Evolutionary conservation across 257 asterid genomes (phyloP).

Genomic region (Knoxia roxburghii): DNA sequence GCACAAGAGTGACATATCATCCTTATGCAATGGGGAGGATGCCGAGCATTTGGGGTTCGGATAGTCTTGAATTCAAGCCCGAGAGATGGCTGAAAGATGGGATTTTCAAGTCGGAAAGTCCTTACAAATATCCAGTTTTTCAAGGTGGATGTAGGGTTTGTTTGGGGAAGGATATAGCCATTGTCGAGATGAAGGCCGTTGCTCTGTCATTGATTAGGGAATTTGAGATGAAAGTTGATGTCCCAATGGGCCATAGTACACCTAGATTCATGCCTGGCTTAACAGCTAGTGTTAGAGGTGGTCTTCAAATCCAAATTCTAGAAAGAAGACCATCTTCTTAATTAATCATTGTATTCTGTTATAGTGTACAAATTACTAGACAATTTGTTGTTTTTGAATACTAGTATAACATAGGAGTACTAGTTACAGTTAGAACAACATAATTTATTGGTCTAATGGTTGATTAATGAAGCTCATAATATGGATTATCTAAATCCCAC

Average conservation of each 20-base stretch:
- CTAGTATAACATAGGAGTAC: too few relatives aligned
- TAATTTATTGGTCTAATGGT: too few relatives aligned
- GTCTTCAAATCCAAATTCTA: constrained; percentile 35
- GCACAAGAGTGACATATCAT: constrained; percentile 44
- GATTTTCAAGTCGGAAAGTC: constrained; percentile 31
- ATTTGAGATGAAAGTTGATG: constrained; percentile 28
- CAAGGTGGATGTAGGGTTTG: constrained; percentile 61
- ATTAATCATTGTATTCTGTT: not conserved
- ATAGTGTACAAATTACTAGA: constrained; percentile 1
- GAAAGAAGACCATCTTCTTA: constrained; percentile 23
- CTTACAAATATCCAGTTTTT: constrained; percentile 45
- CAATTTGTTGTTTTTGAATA: too few relatives aligned
- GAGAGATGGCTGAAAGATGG: constrained; percentile 43
- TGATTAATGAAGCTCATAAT: too few relatives aligned
- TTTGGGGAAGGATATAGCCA: constrained; percentile 48
- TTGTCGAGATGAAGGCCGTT: constrained; percentile 37
- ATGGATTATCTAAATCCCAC: too few relatives aligned
- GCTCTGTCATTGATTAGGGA: constrained; percentile 38
- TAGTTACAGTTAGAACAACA: too few relatives aligned
- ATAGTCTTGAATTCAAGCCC: constrained; percentile 40
- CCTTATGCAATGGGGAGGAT: constrained; percentile 60
- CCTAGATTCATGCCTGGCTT: constrained; percentile 43
- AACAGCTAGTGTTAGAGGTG: constrained; percentile 48
- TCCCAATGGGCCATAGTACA: constrained; percentile 5
- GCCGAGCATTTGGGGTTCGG: constrained; percentile 42